Base-by-base conservation (phyloP, 164 flowering plant species). In the Nelumbo lutea region DNA sequence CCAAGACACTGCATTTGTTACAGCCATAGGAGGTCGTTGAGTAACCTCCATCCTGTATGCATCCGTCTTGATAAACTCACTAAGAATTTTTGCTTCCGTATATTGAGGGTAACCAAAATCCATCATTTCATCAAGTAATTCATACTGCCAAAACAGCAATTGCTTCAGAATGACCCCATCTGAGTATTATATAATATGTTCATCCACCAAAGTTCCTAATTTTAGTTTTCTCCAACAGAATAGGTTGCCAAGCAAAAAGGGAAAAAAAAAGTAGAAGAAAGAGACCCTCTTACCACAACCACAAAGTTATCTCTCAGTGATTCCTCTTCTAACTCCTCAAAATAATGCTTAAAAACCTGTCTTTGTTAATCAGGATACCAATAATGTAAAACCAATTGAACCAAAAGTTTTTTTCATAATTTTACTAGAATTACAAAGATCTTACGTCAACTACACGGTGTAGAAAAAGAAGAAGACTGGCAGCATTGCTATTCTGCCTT, bases 1-100 rank as follows among this genome's bases (percentile, higher is more conserved):
- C 99, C 99, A 93, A 66, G 99, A 96, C 52, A 96, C 98, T n/a
- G 99, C 99, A 86, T 96, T 96, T 58, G 99, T 96, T 2, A 96
- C 99, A 78, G 99, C 99, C 99, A 96, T 96, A 5, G 99, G 99
- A 83, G 99, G 99, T 74, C 98, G 83, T 75, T 91, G 98, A 3
- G 89, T 75, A 71, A 87, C 98, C 82, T 96, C 99, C 99, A 96
- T 90, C 72, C 97, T 88, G 68, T 96, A 93, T 61, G 99, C 98
- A 91, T 96, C 99, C 7, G 97, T 96, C 84, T 96, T 93, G 81
- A 96, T 96, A 72, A 96, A 96, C 79, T 96, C 98, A 77, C 98
- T 87, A 48, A 96, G 90, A 77, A 96, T 96, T 76, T 85, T 93
- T 61, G 99, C 99, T 74, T 96, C 99, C 0, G 99, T 96, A 72